Percentiles rank a stretch among this genome's conserved stretches.
These are phyloP conservation scores for Epichloe scottii DNA, from an alignment of 2,329 filamentous ascomycete species.

Conservation along the genomic window DNA sequence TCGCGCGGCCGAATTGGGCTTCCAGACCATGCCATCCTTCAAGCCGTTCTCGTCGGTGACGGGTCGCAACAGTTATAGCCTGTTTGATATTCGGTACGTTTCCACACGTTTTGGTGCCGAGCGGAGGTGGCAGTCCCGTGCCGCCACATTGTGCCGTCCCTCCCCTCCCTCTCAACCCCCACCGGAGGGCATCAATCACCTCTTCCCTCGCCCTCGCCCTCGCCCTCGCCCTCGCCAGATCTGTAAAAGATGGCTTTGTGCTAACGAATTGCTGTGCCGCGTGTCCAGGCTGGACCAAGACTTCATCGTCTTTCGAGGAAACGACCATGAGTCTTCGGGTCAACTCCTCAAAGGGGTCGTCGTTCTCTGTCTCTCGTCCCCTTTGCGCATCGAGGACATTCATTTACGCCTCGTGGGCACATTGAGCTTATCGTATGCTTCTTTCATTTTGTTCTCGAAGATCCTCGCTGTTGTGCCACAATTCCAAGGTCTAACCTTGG, in stretches of 20 bases:
- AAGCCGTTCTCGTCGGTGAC: constrained; percentile 42
- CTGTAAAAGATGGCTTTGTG: background rate
- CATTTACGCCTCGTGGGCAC: constrained; percentile 59
- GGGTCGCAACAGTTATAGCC: constrained; percentile 36
- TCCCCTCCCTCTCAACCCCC: background rate
- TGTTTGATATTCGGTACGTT: constrained; percentile 47
- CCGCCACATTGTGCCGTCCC: background rate
- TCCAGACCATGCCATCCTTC: constrained; percentile 38
- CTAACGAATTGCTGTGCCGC: background rate
- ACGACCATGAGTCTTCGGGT: constrained; percentile 61
- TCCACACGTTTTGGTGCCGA: background rate
- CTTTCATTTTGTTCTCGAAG: background rate
- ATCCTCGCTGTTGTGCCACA: background rate
- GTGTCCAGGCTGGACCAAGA: constrained; percentile 56
- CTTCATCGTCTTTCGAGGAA: constrained; percentile 67
- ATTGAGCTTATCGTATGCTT: constrained; percentile 48
- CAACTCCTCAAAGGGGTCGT: constrained; percentile 62
- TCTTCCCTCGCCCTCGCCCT: background rate
- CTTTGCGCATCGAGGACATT: constrained; percentile 60
- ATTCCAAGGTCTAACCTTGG: constrained; percentile 6
- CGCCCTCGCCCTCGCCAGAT: background rate
- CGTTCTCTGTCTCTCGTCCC: constrained; percentile 58
- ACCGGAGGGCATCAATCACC: background rate
- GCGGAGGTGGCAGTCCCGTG: background rate
- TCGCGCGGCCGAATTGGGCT: background rate